Conservation (phyloP, 2,329 filamentous ascomycete genomes). For the Venturiaceae sp. region DNA sequence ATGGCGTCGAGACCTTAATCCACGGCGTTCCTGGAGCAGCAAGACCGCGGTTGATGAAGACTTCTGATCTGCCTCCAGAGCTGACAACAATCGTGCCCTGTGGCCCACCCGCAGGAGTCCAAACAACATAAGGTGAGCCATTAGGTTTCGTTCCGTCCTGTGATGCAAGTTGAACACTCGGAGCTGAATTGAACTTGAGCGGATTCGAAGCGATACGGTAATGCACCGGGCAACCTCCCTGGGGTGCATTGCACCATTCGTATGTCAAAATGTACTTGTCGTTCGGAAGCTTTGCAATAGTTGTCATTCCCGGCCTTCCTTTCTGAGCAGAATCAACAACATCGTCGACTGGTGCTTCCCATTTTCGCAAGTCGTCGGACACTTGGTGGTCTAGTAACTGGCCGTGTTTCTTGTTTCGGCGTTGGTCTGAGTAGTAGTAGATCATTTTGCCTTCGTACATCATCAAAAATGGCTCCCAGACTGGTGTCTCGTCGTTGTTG, state of each 20-base stretch:
- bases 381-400: constrained; percentile 61
- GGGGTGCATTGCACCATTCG: constrained; percentile 45
- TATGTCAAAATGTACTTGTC: constrained; percentile 55
- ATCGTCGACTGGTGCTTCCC: constrained; percentile 51
- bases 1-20: constrained; percentile 33
- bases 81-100: constrained; percentile 42
- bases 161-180: constrained; percentile 30
- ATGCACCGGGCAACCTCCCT: constrained; percentile 38
- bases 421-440: constrained; percentile 63
- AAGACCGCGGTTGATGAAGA: constrained; percentile 39
- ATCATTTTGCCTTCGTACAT: constrained; percentile 50
- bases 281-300: constrained; percentile 47
- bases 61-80: constrained; percentile 26
- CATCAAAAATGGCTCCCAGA: constrained; percentile 65
- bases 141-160: constrained; percentile 35
- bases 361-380: constrained; percentile 48
- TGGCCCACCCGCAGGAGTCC: constrained; percentile 35
- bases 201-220: constrained; percentile 41
- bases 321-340: constrained; percentile 53
- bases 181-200: constrained; percentile 32
- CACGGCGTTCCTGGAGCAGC: constrained; percentile 31
- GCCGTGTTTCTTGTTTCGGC: constrained; percentile 49
- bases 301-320: constrained; percentile 60
- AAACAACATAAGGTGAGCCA: constrained; percentile 42
- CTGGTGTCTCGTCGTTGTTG: constrained; percentile 55